phyloP scores from a whole-genome alignment of 306 rosid genomes.

The Abrus precatorius region DNA sequence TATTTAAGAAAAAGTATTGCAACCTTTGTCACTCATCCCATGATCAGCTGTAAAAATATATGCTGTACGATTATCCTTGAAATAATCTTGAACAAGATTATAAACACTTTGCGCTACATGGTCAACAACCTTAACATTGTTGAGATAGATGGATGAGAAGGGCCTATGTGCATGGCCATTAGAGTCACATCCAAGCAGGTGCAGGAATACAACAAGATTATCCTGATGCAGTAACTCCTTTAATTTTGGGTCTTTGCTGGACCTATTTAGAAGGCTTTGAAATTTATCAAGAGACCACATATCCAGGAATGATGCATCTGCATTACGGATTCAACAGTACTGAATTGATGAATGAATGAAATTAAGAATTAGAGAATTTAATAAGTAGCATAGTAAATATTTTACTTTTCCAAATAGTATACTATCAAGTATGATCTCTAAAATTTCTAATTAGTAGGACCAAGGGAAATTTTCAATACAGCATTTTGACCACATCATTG shows the following conservation, averaged over 20 bases:
- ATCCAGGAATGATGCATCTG: constrained; percentile 95
- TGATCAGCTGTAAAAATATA: constrained; percentile 92
- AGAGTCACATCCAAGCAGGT: constrained; percentile 92
- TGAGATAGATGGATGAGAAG: constrained; percentile 85
- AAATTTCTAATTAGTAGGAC: constrained; percentile 1
- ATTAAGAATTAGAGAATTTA: constrained; percentile 26
- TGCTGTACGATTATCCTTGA: constrained; percentile 76
- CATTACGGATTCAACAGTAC: constrained; percentile 45
- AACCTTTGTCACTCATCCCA: constrained; percentile 97
- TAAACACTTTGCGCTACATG: constrained; percentile 84
- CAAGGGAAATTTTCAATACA: constrained; percentile 2
- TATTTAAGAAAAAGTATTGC: constrained; percentile 22
- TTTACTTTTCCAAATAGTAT: background rate
- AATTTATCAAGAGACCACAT: constrained; percentile 94
- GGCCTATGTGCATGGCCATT: constrained; percentile 97
- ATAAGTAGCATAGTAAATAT: constrained; percentile 15
- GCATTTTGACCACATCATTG: constrained; percentile 17
- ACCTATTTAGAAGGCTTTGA: constrained; percentile 75
- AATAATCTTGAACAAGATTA: constrained; percentile 77
- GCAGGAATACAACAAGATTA: constrained; percentile 81
- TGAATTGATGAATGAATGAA: constrained; percentile 30
- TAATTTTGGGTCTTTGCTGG: constrained; percentile 72
- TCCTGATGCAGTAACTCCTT: constrained; percentile 73
- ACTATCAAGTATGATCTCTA: background rate
- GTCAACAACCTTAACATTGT: constrained; percentile 90